These are phyloP conservation scores for Zasmidium citrigriseum DNA, from an alignment of 2,329 filamentous ascomycete genomes.

Conservation along the genomic window DNA sequence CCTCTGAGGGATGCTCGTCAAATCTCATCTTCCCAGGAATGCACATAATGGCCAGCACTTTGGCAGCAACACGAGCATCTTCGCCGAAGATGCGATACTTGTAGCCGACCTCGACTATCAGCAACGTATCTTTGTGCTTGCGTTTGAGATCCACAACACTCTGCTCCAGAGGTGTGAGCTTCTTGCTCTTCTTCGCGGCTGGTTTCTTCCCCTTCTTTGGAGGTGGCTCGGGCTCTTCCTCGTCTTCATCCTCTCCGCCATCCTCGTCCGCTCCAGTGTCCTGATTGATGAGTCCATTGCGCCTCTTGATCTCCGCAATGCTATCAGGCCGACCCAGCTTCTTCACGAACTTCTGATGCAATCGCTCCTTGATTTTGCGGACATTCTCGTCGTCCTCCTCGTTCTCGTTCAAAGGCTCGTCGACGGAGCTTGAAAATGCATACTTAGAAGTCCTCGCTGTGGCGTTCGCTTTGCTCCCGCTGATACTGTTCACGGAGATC, in stretches of 20 bases:
- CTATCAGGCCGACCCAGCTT: constrained; percentile 87
- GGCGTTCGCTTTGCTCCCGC: constrained; percentile 36
- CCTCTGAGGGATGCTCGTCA: constrained; percentile 91
- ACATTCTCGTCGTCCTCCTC: constrained; percentile 53
- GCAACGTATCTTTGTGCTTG: constrained; percentile 82
- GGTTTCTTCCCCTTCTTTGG: constrained; percentile 52
- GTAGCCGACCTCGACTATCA: constrained; percentile 95
- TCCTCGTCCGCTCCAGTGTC: constrained; percentile 54
- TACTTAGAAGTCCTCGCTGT: constrained; percentile 59
- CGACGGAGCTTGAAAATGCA: constrained; percentile 56
- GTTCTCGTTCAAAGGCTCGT: constrained; percentile 39
- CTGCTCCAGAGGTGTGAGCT: constrained; percentile 91
- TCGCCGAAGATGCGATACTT: constrained; percentile 98
- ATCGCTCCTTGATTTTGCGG: constrained; percentile 63
- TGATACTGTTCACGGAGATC: neutral
- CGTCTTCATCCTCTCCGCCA: constrained; percentile 60
- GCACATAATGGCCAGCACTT: constrained; percentile 90
- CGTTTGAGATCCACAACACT: constrained; percentile 94
- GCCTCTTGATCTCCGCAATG: constrained; percentile 65
- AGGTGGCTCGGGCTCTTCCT: constrained; percentile 51
- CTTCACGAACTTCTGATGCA: constrained; percentile 85
- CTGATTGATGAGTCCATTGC: constrained; percentile 56
- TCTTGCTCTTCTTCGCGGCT: constrained; percentile 70
- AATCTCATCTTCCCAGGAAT: constrained; percentile 94
- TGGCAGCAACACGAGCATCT: constrained; percentile 84